A percentile compares a stretch with the other conserved stretches of the same genome.
Conservation (phyloP, 1,284 basidiomycete genomes). For the Pseudozyma tsukubaensis region DNA sequence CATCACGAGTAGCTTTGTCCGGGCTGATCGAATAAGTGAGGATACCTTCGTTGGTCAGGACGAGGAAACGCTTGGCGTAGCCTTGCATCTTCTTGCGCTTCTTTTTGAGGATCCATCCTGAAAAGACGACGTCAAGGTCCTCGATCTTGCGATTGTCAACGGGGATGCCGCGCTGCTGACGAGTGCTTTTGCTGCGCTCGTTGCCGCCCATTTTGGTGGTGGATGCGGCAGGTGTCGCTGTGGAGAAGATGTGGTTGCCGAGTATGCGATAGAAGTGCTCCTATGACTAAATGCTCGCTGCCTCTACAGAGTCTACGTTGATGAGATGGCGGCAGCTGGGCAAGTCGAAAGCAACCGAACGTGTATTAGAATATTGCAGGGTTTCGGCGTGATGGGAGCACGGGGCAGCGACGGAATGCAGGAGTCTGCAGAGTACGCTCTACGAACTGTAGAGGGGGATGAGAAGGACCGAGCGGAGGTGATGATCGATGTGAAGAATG, state of each 20-base stretch:
- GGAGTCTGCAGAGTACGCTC: neutral
- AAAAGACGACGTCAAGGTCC: conserved; percentile 55
- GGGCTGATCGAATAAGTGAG: conserved; percentile 62
- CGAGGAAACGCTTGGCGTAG: conserved; percentile 67
- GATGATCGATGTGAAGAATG: neutral
- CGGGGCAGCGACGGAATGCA: neutral
- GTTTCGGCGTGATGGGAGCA: no score
- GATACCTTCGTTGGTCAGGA: conserved; percentile 61
- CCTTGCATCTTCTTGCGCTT: conserved; percentile 69
- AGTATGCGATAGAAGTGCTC: neutral
- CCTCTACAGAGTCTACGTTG: neutral
- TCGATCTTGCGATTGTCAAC: conserved; percentile 43
- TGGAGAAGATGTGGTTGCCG: neutral
- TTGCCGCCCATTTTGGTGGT: conserved; percentile 33
- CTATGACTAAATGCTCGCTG: no score
- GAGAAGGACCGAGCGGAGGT: neutral
- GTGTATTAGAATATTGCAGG: neutral
- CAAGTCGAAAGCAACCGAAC: neutral
- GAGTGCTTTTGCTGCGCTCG: conserved; percentile 21
- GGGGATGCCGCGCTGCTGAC: conserved; percentile 30
- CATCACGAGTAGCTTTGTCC: conserved; percentile 61
- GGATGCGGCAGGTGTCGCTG: neutral
- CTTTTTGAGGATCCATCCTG: conserved; percentile 68
- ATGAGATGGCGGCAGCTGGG: neutral
- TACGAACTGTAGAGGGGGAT: neutral